Base-by-base conservation (phyloP, 306 rosid species). In the Malus sieversii region DNA sequence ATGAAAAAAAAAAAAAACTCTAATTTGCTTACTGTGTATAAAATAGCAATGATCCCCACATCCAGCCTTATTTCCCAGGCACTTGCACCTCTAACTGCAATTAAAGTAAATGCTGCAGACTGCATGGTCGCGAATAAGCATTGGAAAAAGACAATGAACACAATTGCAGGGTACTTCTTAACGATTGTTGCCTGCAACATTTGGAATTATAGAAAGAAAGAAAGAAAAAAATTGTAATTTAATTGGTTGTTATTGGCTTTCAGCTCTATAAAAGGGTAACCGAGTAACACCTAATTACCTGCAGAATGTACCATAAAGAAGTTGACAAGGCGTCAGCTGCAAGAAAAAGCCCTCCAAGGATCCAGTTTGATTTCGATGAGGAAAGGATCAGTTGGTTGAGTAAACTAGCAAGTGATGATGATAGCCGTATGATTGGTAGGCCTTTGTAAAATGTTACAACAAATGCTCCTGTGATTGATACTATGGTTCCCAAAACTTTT, bases 361-460 rank as follows among this genome's bases (percentile, higher is more conserved):
- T 27, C 82, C 78, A 79, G 4, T 52, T 52, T 11, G 77, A 53
- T 27, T 42, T 66, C 13, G 83, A 57, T 27, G 75, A 74, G 63
- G 45, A 70, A 66, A 71, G 72, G 55, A 72, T 65, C 40, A 35
- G 40, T 52, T 22, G 42, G 46, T 22, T 38, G 8, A n/a, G 19
- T 22, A 62, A 73, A 19, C 22, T 35, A 20, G 69, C 16, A 59
- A 22, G 65, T 60, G 65, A 12, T 25, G 61, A n/a, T 19, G 61
- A 22, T 29, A 38, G 35, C 53, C 55, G 68, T 32, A 85, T 46
- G 63, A 87, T 46, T 22, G 79, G 70, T 66, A 80, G 82, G 20
- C 91, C 89, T 53, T 85, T 81, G 82, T 87, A 87, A 3, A 85
- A 63, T 70, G 74, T 87, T 33, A 83, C 84, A 46, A 85, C 60